Base-by-base conservation (phyloP, 2,329 filamentous ascomycete genomes). In the Albifimbria verrucaria region DNA sequence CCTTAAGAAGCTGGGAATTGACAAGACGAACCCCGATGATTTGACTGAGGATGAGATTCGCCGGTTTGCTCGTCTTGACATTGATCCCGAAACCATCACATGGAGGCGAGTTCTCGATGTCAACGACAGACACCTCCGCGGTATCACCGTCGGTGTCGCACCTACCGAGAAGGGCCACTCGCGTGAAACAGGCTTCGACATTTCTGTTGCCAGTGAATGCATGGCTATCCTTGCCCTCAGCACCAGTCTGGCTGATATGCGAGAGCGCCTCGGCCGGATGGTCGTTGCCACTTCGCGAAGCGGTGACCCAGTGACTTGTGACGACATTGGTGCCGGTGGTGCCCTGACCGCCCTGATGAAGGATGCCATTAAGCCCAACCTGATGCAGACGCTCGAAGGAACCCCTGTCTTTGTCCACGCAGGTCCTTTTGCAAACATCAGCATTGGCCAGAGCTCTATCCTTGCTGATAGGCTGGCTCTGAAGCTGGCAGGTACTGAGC, bases 371-470 rank as follows among this genome's bases (percentile, higher is more conserved):
- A 99, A 99, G 80, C 94, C 94, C 55, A 99, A 97, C 75, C 78
- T 99, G 59, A 97, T 99, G 94, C 94, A 99, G 74, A 96, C 91
- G 25, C 79, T 99, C 50, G 94, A 99, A 71, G 94, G 94, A 24
- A 99, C 94, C 7, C 94, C 94, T 0, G 94, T 97, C 3, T 95
- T 99, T 67, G 94, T 99, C 15, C 94, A 99, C 67, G 94, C 94
- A 21, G 94, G 94, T 4, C 94, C 94, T 17, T 99, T 99, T 65
- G 94, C 94, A 67, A 99, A 99, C 73, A 99, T 99, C 70, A 93
- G 88, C 72, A 97, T 99, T 59, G 94, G 94, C 48, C 94, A 95
- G 71, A 96, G 90, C 74, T 97, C 92, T 9, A 90, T 97, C 53
- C 81, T 99, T 54, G 93, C 94, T 17, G 94, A 97, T 71, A 95